Evolutionary conservation across 768 basidiomycete species (phyloP).

Genomic region (Clitopilus hobsonii): DNA sequence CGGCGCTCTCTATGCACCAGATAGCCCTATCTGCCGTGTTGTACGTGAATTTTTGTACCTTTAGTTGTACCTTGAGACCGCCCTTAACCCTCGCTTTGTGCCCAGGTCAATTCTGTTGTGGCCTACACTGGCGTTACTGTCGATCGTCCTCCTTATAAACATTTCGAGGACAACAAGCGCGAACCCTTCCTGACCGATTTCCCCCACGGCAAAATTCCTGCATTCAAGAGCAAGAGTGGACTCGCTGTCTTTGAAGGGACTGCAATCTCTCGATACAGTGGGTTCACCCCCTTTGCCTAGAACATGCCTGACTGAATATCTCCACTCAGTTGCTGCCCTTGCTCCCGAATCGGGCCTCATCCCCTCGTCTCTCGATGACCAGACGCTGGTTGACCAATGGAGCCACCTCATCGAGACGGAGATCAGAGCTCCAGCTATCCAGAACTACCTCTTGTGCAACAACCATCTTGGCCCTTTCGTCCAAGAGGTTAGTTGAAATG

Average conservation of each 20-base stretch:
- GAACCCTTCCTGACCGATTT: constrained; percentile 72
- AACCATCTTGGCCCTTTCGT: constrained; percentile 50
- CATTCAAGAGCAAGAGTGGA: constrained; percentile 68
- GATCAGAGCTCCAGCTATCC: constrained; percentile 25
- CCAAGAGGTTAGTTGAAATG: constrained; percentile 50
- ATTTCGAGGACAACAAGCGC: constrained; percentile 63
- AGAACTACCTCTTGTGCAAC: constrained; percentile 30
- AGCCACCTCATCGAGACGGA: constrained; percentile 55
- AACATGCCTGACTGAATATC: neutral
- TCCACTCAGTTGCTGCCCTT: constrained; percentile 49
- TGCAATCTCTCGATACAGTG: constrained; percentile 84
- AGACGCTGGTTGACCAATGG: constrained; percentile 71
- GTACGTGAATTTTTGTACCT: neutral
- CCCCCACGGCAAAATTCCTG: constrained; percentile 78
- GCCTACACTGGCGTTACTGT: neutral
- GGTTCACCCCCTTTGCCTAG: constrained; percentile 32
- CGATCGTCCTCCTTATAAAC: constrained; percentile 39
- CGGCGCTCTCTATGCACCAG: neutral
- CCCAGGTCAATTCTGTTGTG: neutral
- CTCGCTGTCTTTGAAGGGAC: constrained; percentile 70
- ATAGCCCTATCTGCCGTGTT: neutral
- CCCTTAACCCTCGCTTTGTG: neutral
- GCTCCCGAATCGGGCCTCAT: constrained; percentile 64
- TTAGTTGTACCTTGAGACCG: neutral
- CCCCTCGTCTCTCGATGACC: constrained; percentile 47